Evolutionary conservation across 1,139 yeast species (phyloP).

Genomic region (Suhomyces guaymorum): DNA sequence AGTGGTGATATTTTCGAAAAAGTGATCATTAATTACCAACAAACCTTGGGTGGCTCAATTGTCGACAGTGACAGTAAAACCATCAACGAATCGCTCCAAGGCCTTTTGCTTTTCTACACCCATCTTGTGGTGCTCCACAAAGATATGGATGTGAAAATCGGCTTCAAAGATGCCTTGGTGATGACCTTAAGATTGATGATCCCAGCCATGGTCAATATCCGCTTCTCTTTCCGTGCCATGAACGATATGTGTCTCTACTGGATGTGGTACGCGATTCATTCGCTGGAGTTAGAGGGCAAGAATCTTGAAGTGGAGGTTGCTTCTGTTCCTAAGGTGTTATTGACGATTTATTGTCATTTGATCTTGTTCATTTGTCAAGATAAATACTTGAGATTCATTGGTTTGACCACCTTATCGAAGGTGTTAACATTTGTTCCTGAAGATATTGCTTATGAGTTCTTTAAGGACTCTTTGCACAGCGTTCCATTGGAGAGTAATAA

Average conservation of each 20-base stretch:
- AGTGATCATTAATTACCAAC: conserved; percentile 37
- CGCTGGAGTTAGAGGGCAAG: conserved; percentile 19
- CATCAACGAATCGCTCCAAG: conserved; percentile 34
- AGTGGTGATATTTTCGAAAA: conserved; percentile 36
- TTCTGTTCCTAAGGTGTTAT: conserved; percentile 31
- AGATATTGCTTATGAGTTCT: conserved; percentile 55
- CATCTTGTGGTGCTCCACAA: conserved; percentile 21
- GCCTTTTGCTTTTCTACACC: conserved; percentile 32
- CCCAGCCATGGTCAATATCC: conserved; percentile 38
- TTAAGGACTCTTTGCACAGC: conserved; percentile 61
- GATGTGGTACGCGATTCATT: conserved; percentile 43
- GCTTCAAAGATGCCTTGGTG: conserved; percentile 37
- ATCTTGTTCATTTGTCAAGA: conserved; percentile 29
- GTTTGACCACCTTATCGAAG: conserved; percentile 54
- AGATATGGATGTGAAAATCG: conserved; percentile 20
- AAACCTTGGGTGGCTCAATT: conserved; percentile 28
- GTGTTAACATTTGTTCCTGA: conserved; percentile 60
- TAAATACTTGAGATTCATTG: conserved; percentile 21
- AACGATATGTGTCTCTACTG: conserved; percentile 39
- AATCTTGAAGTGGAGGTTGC: conserved; percentile 33
- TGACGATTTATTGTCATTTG: conserved; percentile 37
- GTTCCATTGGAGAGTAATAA: conserved; percentile 69
- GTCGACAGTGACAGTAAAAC: conserved; percentile 27
- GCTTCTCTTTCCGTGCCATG: conserved; percentile 25
- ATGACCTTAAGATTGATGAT: conserved; percentile 35